Evolutionary conservation across 2,329 filamentous ascomycete genomes (phyloP).

Genomic region (Fusarium coffeatum): DNA sequence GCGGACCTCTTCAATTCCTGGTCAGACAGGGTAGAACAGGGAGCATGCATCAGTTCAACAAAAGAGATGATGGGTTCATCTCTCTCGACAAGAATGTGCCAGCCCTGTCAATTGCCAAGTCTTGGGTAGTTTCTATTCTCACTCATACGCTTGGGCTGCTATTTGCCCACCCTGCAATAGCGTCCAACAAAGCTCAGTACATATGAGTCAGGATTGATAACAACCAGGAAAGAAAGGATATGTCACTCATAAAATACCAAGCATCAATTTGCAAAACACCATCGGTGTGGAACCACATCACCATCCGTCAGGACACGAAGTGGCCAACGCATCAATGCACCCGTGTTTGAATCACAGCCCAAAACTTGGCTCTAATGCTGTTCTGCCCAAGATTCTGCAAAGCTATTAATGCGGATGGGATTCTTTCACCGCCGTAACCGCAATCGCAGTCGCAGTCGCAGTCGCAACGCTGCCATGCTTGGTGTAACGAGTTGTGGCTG

Average conservation of each 20-base stretch:
- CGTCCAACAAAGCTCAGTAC: conserved; percentile 12
- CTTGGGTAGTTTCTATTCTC: conserved; percentile 24
- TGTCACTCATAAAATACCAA: conserved; percentile 28
- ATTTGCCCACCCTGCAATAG: conserved; percentile 19
- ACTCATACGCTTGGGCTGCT: conserved; percentile 13
- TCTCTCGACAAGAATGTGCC: conserved; percentile 16
- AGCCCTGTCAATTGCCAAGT: conserved; percentile 19
- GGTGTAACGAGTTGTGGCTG: conserved; percentile 26
- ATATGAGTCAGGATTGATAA: conserved; percentile 38
- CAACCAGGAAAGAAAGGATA: conserved; percentile 23
- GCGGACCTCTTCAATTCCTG: conserved; percentile 27
- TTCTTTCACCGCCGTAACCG: conserved; percentile 34
- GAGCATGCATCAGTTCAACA: conserved; percentile 33
- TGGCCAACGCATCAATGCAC: conserved; percentile 42
- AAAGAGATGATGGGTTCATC: conserved; percentile 28
- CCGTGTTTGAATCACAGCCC: conserved; percentile 25
- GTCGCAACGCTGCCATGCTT: conserved; percentile 20
- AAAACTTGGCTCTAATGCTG: conserved; percentile 38
- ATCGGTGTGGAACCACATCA: conserved; percentile 38
- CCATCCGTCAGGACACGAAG: conserved; percentile 31
- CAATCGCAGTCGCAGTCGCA: conserved; percentile 12
- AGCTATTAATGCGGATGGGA: conserved; percentile 32
- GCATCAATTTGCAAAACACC: conserved; percentile 27
- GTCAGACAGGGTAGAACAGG: conserved; percentile 29
- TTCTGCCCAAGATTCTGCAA: conserved; percentile 36